phyloP scores from a whole-genome alignment of 129 eudicot species.

The Flaveria brownii region DNA sequence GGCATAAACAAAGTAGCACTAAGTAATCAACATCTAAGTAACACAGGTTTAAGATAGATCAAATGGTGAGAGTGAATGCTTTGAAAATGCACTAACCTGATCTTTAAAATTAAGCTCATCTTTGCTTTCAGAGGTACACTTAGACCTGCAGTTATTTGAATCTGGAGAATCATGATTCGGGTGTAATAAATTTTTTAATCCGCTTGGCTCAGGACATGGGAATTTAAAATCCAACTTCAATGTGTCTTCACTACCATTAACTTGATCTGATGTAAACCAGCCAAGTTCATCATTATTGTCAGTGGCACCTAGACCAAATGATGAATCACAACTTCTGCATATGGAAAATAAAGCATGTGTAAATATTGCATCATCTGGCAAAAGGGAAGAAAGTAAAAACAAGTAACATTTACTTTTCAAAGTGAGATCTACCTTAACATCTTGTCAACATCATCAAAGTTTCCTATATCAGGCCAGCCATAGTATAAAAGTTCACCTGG shows the following conservation, averaged over 20 bases:
- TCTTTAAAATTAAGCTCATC: constrained; percentile 30
- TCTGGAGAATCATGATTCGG: constrained; percentile 32
- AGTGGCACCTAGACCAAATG: constrained; percentile 56
- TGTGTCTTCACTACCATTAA: constrained; percentile 55
- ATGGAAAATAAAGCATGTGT: constrained; percentile 19
- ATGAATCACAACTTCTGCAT: constrained; percentile 86
- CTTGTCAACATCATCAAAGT: constrained; percentile 83
- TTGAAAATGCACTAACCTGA: constrained; percentile 38
- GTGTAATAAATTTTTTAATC: constrained; percentile 30
- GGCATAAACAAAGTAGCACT: neutral
- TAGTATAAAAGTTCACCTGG: constrained; percentile 59
- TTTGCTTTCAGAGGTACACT: constrained; percentile 33
- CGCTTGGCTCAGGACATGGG: constrained; percentile 42
- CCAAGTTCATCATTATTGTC: constrained; percentile 56
- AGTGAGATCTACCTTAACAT: constrained; percentile 62
- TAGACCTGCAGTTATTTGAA: constrained; percentile 30
- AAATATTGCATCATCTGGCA: neutral
- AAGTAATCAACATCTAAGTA: neutral
- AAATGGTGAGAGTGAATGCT: constrained; percentile 2
- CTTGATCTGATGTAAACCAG: constrained; percentile 66
- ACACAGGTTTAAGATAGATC: constrained; percentile 14
- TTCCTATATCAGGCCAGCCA: constrained; percentile 74
- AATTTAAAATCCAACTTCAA: constrained; percentile 44
- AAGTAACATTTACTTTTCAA: neutral
- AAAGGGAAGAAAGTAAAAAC: constrained; percentile 1